Conservation (phyloP, 352 stramenopile species). For the Phytophthora kernoviae region DNA sequence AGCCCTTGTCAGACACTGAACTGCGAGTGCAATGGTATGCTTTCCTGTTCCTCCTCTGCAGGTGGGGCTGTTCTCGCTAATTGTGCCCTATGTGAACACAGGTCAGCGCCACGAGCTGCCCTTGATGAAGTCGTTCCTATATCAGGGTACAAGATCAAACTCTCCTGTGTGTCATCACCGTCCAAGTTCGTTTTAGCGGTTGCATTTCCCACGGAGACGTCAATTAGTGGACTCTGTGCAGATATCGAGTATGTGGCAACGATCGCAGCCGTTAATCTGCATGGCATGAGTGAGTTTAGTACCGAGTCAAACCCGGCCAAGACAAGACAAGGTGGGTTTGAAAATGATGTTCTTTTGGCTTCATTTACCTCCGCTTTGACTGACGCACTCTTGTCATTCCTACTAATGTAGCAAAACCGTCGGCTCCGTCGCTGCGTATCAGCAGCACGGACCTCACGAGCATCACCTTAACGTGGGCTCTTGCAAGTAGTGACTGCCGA, state of each 20-base stretch:
- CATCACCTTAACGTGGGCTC: constrained; percentile 22
- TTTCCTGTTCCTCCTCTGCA: background rate
- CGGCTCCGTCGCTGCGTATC: constrained; percentile 13
- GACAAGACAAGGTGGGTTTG: constrained; percentile 36
- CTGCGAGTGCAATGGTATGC: constrained; percentile 47
- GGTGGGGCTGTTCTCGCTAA: background rate
- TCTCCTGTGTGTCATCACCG: constrained; percentile 12
- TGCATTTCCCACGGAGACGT: constrained; percentile 31
- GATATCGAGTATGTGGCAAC: constrained; percentile 50
- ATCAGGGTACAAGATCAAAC: constrained; percentile 68
- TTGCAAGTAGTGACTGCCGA: constrained; percentile 16
- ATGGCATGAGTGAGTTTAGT: constrained; percentile 64
- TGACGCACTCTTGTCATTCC: background rate
- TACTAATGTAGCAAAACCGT: constrained; percentile 19
- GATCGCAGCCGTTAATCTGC: constrained; percentile 60
- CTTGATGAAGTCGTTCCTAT: constrained; percentile 60
- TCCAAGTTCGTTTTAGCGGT: constrained; percentile 31
- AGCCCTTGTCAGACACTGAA: constrained; percentile 15
- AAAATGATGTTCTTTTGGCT: background rate
- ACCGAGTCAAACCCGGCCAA: constrained; percentile 26
- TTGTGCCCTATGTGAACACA: constrained; percentile 11
- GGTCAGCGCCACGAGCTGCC: constrained; percentile 29
- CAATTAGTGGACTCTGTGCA: constrained; percentile 36
- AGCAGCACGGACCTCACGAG: constrained; percentile 9
- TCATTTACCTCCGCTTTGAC: background rate